phyloP scores from a whole-genome alignment of 495 filamentous ascomycete genomes.

The Aspergillus steynii region DNA sequence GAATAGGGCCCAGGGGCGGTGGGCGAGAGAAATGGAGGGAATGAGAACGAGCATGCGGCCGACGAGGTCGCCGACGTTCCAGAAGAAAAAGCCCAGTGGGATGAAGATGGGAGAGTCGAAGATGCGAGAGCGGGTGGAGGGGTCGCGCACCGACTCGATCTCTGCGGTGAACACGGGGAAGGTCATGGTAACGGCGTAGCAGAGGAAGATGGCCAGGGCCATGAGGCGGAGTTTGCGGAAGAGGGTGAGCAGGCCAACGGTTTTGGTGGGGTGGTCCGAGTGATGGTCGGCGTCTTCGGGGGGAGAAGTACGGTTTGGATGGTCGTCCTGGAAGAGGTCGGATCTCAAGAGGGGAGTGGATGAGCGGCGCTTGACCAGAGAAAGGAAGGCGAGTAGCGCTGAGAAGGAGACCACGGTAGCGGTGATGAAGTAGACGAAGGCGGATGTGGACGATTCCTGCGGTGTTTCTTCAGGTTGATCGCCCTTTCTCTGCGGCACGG shows the following conservation, averaged over 20 bases:
- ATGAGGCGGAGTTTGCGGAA: slow-evolving; percentile 74
- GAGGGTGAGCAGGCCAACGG: slow-evolving; percentile 64
- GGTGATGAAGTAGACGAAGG: slow-evolving; percentile 89
- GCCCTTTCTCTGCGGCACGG: slow-evolving; percentile 47
- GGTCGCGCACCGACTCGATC: slow-evolving; percentile 67
- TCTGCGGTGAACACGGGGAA: slow-evolving; percentile 89
- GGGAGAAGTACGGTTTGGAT: slow-evolving; percentile 19
- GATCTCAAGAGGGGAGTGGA: slow-evolving; percentile 18
- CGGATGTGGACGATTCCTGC: slow-evolving; percentile 60
- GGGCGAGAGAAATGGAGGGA: slow-evolving; percentile 58
- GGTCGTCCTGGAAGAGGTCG: slow-evolving; percentile 16
- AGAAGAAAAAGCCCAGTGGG: slow-evolving; percentile 86
- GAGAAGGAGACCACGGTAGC: slow-evolving; percentile 65
- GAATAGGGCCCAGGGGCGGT: slow-evolving; percentile 65
- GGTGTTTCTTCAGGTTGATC: slow-evolving; percentile 15
- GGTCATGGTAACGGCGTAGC: slow-evolving; percentile 85
- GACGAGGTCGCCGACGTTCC: slow-evolving; percentile 85
- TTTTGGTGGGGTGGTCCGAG: slow-evolving; percentile 32
- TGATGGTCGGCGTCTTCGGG: slow-evolving; percentile 11
- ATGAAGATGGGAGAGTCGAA: slow-evolving; percentile 77
- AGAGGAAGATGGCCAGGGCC: slow-evolving; percentile 68
- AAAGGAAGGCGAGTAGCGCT: slow-evolving; percentile 60
- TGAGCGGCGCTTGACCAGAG: slow-evolving; percentile 49
- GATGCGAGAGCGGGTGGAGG: slow-evolving; percentile 52
- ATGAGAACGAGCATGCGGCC: slow-evolving; percentile 72